A percentile compares a stretch with the other conserved stretches of the same genome.
Evolutionary conservation across 2,329 filamentous ascomycete genomes (phyloP).

Genomic region (Macrophomina phaseolina): DNA sequence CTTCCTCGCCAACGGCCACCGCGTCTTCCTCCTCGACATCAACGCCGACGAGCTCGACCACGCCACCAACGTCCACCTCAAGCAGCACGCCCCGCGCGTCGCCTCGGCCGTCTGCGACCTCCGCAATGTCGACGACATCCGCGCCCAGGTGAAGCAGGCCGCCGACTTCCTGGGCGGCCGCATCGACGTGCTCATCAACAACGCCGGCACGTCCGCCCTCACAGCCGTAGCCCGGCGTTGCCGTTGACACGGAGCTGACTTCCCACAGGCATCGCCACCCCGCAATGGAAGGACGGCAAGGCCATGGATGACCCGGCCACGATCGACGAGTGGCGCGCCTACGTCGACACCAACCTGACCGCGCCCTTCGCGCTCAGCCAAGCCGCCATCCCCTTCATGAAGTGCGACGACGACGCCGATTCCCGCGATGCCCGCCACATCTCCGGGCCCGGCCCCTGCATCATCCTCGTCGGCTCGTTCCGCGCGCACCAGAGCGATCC

Average conservation of each 20-base stretch:
- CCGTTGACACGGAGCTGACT: not conserved
- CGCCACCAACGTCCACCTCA: conserved; percentile 38
- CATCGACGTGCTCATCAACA: conserved; percentile 49
- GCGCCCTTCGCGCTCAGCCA: conserved; percentile 54
- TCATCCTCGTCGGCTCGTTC: conserved; percentile 55
- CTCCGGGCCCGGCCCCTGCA: conserved; percentile 49
- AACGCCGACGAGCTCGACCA: conserved; percentile 38
- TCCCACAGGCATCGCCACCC: conserved; percentile 39
- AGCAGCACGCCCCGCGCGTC: conserved; percentile 37
- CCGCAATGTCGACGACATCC: conserved; percentile 50
- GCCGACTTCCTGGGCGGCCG: conserved; percentile 51
- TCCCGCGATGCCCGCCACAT: conserved; percentile 29
- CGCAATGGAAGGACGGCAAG: conserved; percentile 52
- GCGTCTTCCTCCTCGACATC: conserved; percentile 46
- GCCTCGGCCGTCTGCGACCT: conserved; percentile 52
- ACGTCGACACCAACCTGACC: conserved; percentile 56
- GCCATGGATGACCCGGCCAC: conserved; percentile 54
- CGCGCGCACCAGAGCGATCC: conserved; percentile 53
- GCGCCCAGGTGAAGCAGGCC: conserved; percentile 47
- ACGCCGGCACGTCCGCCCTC: conserved; percentile 27
- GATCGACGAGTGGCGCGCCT: conserved; percentile 53
- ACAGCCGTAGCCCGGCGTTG: not conserved
- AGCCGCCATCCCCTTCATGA: conserved; percentile 56
- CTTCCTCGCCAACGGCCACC: conserved; percentile 50
- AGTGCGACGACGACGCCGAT: conserved; percentile 37